These are phyloP conservation scores for Peterozyma xylosa DNA, from an alignment of 805 yeast species.

Conservation along the genomic window DNA sequence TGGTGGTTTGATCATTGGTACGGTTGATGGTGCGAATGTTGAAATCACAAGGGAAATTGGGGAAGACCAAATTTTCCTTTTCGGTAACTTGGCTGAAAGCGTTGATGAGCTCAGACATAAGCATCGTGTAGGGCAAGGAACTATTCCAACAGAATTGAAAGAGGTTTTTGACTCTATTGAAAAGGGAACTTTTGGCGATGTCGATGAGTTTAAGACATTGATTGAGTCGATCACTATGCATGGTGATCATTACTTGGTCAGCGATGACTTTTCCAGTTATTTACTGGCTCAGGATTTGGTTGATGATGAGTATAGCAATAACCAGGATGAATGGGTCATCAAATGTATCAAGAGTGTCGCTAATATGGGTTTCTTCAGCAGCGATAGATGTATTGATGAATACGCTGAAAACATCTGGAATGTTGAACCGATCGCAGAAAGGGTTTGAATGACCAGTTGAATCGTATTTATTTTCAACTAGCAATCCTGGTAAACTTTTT, in stretches of 20 bases:
- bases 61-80: constrained; percentile 85
- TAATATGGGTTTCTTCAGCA: constrained; percentile 86
- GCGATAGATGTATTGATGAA: constrained; percentile 87
- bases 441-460: constrained; percentile 6
- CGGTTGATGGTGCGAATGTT: constrained; percentile 95
- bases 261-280: constrained; percentile 85
- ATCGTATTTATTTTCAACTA: no score
- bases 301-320: constrained; percentile 58
- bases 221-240: constrained; percentile 63
- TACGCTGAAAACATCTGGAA: constrained; percentile 93
- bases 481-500: no score
- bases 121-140: constrained; percentile 51
- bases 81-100: constrained; percentile 85
- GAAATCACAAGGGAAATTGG: constrained; percentile 93
- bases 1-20: constrained; percentile 91
- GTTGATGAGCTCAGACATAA: constrained; percentile 79
- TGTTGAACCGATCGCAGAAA: constrained; percentile 56
- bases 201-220: constrained; percentile 57
- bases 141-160: constrained; percentile 48
- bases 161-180: constrained; percentile 63
- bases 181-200: constrained; percentile 62
- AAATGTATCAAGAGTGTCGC: constrained; percentile 78
- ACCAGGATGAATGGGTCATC: constrained; percentile 67
- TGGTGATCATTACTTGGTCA: constrained; percentile 82
- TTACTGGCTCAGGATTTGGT: constrained; percentile 73